These are phyloP conservation scores for Moesziomyces globuligerus DNA, from an alignment of 1,284 basidiomycete genomes.

Conservation along the genomic window DNA sequence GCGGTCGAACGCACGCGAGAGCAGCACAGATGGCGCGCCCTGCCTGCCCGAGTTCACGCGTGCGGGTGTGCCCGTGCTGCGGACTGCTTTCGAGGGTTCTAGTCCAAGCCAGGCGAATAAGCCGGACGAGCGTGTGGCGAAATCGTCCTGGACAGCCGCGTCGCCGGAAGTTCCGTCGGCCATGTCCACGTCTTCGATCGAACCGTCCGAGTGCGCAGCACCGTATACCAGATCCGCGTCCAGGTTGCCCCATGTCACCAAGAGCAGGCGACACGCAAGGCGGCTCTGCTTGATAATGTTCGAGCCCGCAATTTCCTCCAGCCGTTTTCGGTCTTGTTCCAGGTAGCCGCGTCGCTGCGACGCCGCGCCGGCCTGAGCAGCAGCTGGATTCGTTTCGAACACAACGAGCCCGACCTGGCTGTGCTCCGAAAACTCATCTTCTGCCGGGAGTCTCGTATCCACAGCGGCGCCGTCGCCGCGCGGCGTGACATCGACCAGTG, in stretches of 20 bases:
- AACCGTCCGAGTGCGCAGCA: not conserved
- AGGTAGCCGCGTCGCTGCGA: constrained; percentile 8
- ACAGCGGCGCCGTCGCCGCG: constrained; percentile 1
- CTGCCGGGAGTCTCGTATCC: constrained; percentile 9
- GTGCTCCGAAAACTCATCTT: constrained; percentile 7
- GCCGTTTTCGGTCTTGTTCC: constrained; percentile 15
- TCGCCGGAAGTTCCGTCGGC: constrained; percentile 1
- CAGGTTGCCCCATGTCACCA: constrained; percentile 26
- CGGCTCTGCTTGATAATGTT: constrained; percentile 12
- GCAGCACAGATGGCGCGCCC: constrained; percentile 2
- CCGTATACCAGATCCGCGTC: not conserved
- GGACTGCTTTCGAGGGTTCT: constrained; percentile 1
- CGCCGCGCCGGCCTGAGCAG: constrained; percentile 9
- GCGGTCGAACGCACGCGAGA: constrained; percentile 18
- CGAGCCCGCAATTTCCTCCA: constrained; percentile 18
- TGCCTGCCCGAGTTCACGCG: not conserved
- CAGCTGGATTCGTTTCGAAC: constrained; percentile 34
- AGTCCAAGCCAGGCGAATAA: constrained; percentile 15
- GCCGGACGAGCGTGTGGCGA: not conserved
- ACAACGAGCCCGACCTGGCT: constrained; percentile 37
- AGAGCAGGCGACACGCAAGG: constrained; percentile 27
- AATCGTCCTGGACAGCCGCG: too few relatives aligned
- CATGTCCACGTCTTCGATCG: constrained; percentile 21
- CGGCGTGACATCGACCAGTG: constrained; percentile 24
- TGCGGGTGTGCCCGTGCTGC: not conserved